Percentiles rank a stretch among this genome's conserved stretches.
Evolutionary conservation across 2,329 filamentous ascomycete genomes (phyloP).

Genomic region (Rhynchosporium graminicola): DNA sequence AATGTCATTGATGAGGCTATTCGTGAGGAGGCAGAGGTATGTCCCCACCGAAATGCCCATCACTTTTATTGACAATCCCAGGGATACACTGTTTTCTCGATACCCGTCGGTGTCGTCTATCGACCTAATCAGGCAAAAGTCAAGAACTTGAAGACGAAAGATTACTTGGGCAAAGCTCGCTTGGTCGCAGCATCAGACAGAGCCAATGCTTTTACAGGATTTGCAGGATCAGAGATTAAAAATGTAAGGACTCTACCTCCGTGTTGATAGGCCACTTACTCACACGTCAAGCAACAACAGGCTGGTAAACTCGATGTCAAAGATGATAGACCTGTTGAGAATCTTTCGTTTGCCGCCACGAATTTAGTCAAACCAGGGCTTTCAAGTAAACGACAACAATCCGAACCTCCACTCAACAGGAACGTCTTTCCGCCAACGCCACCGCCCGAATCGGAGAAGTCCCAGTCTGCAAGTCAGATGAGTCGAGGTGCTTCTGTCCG

Average conservation of each 20-base stretch:
- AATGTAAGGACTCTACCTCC: slow-evolving; percentile 51
- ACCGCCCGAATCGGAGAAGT: slow-evolving; percentile 82
- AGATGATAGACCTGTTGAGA: slow-evolving; percentile 81
- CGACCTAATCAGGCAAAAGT: slow-evolving; percentile 97
- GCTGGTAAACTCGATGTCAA: slow-evolving; percentile 56
- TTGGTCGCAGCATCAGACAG: slow-evolving; percentile 86
- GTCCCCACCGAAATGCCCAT: slow-evolving; percentile 26
- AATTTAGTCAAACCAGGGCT: slow-evolving; percentile 90
- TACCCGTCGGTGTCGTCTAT: slow-evolving; percentile 93
- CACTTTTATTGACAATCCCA: slow-evolving; percentile 43
- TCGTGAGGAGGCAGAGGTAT: slow-evolving; percentile 84
- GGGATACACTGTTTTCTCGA: slow-evolving; percentile 98
- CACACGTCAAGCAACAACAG: slow-evolving; percentile 43
- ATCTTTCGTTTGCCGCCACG: slow-evolving; percentile 87
- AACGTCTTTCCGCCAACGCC: slow-evolving; percentile 97
- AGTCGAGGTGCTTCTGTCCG: slow-evolving; percentile 62
- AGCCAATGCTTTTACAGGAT: slow-evolving; percentile 78
- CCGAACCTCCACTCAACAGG: slow-evolving; percentile 75
- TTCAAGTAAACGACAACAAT: slow-evolving; percentile 78
- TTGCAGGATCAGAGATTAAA: slow-evolving; percentile 77
- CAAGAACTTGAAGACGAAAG: slow-evolving; percentile 95
- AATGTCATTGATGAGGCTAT: slow-evolving; percentile 99
- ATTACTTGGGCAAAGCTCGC: slow-evolving; percentile 95
- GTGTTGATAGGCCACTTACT: slow-evolving; percentile 6
- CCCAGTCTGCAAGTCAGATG: slow-evolving; percentile 41